These are phyloP conservation scores for Claviceps fusiformis DNA, from an alignment of 2,329 filamentous ascomycete genomes.

Conservation along the genomic window DNA sequence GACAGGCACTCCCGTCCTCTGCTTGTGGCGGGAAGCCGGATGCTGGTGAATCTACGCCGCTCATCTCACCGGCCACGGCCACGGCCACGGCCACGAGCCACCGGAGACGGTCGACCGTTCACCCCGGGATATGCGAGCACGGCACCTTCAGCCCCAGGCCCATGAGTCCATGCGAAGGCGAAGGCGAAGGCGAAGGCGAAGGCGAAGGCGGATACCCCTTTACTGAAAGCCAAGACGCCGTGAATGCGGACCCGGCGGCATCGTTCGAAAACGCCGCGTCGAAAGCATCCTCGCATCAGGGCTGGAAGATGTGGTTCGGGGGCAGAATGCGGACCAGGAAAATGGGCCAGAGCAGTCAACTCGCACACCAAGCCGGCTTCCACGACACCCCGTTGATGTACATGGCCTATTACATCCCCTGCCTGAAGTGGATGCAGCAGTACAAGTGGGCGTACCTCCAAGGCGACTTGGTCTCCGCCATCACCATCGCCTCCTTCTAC, in stretches of 20 bases:
- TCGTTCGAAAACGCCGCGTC: conserved; percentile 26
- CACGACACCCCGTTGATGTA: conserved; percentile 70
- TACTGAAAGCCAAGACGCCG: conserved; percentile 19
- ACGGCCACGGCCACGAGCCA: conserved; percentile 2
- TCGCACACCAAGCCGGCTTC: conserved; percentile 62
- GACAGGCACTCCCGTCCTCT: conserved; percentile 4
- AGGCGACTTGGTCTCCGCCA: conserved; percentile 74
- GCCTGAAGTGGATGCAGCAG: conserved; percentile 78
- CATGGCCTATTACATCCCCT: conserved; percentile 82
- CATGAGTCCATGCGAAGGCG: conserved; percentile 28
- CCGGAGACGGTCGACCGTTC: conserved; percentile 10
- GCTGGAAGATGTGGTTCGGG: conserved; percentile 37
- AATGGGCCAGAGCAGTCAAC: conserved; percentile 57
- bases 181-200: too few relatives aligned
- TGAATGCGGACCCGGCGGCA: conserved; percentile 16
- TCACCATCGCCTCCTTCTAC: conserved; percentile 98
- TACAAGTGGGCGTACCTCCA: conserved; percentile 72
- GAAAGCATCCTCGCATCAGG: conserved; percentile 24
- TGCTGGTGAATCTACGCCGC: conserved; percentile 36
- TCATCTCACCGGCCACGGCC: conserved; percentile 26
- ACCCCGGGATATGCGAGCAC: conserved; percentile 46
- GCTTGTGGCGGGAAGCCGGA: conserved; percentile 8
- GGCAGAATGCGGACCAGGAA: conserved; percentile 46
- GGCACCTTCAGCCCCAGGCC: conserved; percentile 65
- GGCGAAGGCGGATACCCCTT: conserved; percentile 10